Evolutionary conservation across 2,329 filamentous ascomycete species (phyloP), one percentile per base, ranked within the genome.

Genomic region (Apiospora pterosperma): DNA sequence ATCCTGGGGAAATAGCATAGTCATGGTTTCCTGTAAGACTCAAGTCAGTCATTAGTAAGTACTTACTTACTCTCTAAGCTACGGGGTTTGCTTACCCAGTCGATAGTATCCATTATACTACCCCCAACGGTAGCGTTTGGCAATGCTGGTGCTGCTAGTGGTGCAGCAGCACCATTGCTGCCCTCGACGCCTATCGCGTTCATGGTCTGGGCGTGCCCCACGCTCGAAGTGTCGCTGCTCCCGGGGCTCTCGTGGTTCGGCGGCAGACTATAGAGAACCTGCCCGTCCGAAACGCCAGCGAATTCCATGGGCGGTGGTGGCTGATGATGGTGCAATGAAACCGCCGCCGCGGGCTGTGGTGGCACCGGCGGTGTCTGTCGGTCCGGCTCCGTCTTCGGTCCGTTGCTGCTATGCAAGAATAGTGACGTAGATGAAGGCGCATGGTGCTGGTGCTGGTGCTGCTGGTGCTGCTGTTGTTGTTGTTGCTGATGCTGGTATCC

Each of bases 41-140:
- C 5, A 44, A 55, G 48, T 55, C 25, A 52, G 14, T 31, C 25
- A 55, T 25, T 14, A 66, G 44, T 11, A 62, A 42, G 19, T 16
- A 11, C 55, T 11, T 21, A 14, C 21, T n/a, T 10, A 48, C 6
- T 8, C 52, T n/a, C 12, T 44, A 48, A 34, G 6, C 3, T 25
- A 52, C 44, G 44, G 23, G 21, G 2, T 19, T 5, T 62, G n/a
- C 36, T 62, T 39, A 62, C 60, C 36, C 36, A 39, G 41, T 41
- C 60, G 23, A 62, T 41, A 76, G 90, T 88, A 88, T 88, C 91
- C 69, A 91, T 88, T 67, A 91, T 86, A 64, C 86, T 85, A 44
- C 87, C 76, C 75, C 82, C 80, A 41, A 79, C 69, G 67, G 76
- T 76, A 11, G 48, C n/a, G 28, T 25, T 19, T 55, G 48, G 48